Percentiles rank a stretch among this genome's conserved stretches.
Evolutionary conservation across 1,284 basidiomycete genomes (phyloP).

Genomic region (Grifola frondosa): DNA sequence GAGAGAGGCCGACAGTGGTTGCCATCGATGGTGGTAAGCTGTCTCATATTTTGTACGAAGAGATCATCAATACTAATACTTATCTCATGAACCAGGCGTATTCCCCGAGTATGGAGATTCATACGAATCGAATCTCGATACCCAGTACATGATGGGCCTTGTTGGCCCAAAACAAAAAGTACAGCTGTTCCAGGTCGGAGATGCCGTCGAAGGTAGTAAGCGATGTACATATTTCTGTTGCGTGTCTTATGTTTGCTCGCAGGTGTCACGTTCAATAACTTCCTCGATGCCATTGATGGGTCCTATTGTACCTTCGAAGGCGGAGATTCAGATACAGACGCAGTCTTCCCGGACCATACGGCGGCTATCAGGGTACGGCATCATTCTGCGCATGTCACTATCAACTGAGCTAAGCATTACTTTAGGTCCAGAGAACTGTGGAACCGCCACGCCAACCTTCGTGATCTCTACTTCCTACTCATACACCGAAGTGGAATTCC

Average conservation of each 20-base stretch:
- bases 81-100: no score
- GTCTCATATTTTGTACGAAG: no score
- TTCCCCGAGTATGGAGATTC: no score
- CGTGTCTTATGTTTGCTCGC: conserved; percentile 7
- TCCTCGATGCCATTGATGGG: conserved; percentile 44
- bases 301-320: conserved; percentile 40
- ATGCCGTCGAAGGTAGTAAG: conserved; percentile 24
- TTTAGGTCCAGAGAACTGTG: conserved; percentile 32
- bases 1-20: conserved; percentile 36
- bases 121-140: conserved; percentile 54
- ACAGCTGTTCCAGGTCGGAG: conserved; percentile 26
- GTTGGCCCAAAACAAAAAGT: conserved; percentile 44
- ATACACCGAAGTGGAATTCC: conserved; percentile 31
- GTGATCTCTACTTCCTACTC: conserved; percentile 40
- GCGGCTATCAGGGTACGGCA: conserved; percentile 37
- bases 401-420: no score
- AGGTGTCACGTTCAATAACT: conserved; percentile 40
- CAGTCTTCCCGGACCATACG: no score
- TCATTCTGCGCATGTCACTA: no score
- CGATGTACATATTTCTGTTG: conserved; percentile 3
- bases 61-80: no score
- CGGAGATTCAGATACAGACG: conserved; percentile 32
- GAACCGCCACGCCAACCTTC: conserved; percentile 33
- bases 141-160: conserved; percentile 50
- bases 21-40: conserved; percentile 44